Conservation (phyloP, 108 stramenopile genomes). For the Cyclotella choctawhatcheeana region DNA sequence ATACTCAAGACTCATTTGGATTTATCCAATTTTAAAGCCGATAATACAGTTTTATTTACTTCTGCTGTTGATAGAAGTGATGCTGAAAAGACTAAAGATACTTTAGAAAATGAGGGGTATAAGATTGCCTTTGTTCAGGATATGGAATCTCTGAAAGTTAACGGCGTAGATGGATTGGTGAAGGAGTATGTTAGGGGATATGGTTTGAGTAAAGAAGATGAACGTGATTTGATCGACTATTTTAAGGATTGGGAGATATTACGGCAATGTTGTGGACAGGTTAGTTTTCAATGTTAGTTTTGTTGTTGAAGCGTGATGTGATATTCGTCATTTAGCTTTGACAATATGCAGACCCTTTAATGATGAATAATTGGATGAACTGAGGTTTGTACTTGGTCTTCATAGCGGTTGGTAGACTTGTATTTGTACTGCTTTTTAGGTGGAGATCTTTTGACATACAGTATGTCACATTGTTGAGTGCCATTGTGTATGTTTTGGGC, state of each 20-base stretch:
- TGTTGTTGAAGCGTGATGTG: too few relatives aligned
- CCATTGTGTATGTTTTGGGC: too few relatives aligned
- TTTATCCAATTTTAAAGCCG: conserved; percentile 14
- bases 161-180: conserved; percentile 22
- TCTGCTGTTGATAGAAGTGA: conserved; percentile 29
- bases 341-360: too few relatives aligned
- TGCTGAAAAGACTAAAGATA: conserved; percentile 19
- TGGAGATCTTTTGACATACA: too few relatives aligned
- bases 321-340: too few relatives aligned
- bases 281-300: too few relatives aligned
- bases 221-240: conserved; percentile 24
- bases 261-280: conserved; percentile 52
- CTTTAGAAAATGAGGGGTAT: conserved; percentile 22
- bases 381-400: too few relatives aligned
- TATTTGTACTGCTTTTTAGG: too few relatives aligned
- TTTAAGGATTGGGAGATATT: conserved; percentile 47
- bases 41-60: conserved; percentile 34
- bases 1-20: conserved; percentile 36
- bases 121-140: conserved; percentile 47
- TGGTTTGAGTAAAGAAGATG: conserved; percentile 18
- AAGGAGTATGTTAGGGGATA: conserved; percentile 33
- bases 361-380: too few relatives aligned
- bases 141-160: conserved; percentile 35
- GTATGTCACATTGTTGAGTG: too few relatives aligned
- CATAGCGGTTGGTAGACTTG: too few relatives aligned